phyloP scores from a whole-genome alignment of 129 eudicot species.

The Ambrosia trifida region DNA sequence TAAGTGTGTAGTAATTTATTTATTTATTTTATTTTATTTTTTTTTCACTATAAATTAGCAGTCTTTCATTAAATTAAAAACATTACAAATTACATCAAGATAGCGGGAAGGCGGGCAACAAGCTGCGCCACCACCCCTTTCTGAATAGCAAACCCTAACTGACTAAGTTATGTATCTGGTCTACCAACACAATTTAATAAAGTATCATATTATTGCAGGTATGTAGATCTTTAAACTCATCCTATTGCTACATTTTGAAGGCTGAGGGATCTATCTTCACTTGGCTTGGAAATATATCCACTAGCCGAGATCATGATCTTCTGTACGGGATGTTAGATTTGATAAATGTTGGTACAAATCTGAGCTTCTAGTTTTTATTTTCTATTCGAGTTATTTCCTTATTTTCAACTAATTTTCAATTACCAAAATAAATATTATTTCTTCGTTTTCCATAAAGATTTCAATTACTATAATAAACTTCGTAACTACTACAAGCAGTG shows the following conservation, averaged over 20 bases:
- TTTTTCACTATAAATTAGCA: no score
- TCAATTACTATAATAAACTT: no score
- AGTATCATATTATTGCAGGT: constrained; percentile 47
- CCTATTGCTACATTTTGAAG: constrained; percentile 61
- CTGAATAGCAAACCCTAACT: no score
- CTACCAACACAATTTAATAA: background rate
- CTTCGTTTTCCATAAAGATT: no score
- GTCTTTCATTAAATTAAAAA: no score
- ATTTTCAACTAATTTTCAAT: background rate
- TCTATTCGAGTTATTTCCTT: background rate
- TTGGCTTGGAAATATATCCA: constrained; percentile 63
- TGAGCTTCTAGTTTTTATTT: constrained; percentile 4
- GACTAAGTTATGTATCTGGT: background rate
- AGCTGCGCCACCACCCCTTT: no score
- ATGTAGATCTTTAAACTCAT: constrained; percentile 62
- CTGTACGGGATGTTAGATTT: constrained; percentile 65
- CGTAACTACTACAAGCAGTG: no score
- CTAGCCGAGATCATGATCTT: constrained; percentile 63
- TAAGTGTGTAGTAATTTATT: constrained; percentile 9
- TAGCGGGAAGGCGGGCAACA: no score
- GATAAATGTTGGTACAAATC: constrained; percentile 53
- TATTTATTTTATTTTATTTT: no score
- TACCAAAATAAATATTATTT: background rate
- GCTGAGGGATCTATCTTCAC: constrained; percentile 51
- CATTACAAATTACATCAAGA: no score